phyloP scores from a whole-genome alignment of 73 alveolate species.

The Loxodes magnus region DNA sequence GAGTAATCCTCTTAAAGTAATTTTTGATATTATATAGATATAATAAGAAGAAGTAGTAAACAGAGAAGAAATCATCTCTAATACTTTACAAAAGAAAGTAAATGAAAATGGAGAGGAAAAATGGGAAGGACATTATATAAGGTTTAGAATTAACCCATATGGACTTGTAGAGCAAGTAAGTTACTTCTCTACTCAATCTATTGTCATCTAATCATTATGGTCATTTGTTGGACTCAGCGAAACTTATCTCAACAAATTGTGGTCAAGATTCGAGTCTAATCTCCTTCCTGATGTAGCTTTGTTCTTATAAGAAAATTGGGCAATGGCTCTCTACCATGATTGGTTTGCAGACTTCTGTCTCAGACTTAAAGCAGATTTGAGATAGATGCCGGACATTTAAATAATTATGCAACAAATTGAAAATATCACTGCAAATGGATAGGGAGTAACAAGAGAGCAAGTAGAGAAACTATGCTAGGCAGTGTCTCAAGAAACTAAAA shows the following conservation, averaged over 20 bases:
- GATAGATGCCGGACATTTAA: constrained; percentile 45
- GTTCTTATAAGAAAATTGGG: constrained; percentile 96
- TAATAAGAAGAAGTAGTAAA: constrained; percentile 54
- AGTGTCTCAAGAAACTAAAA: constrained; percentile 54
- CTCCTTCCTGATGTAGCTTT: constrained; percentile 89
- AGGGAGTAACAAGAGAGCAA: constrained; percentile 49
- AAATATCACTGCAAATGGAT: constrained; percentile 57
- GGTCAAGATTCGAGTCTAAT: constrained; percentile 73
- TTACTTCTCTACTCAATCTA: constrained; percentile 84
- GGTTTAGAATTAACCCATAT: constrained; percentile 83
- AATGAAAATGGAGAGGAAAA: constrained; percentile 21
- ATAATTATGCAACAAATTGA: constrained; percentile 58
- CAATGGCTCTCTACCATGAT: constrained; percentile 95
- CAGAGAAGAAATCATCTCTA: constrained; percentile 78
- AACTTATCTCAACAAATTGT: constrained; percentile 82
- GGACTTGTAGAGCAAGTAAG: constrained; percentile 95
- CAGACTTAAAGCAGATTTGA: constrained; percentile 64
- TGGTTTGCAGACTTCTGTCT: constrained; percentile 96
- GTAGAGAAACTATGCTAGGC: constrained; percentile 43
- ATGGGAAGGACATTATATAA: constrained; percentile 73
- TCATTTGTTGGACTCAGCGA: constrained; percentile 92
- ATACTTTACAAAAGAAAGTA: too few relatives aligned
- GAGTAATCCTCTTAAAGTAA: constrained; percentile 54
- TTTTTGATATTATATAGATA: too few relatives aligned
- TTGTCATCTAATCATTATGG: constrained; percentile 78